Evolutionary conservation across 2,329 filamentous ascomycete species (phyloP).

Genomic region (Pleoardoris graminearum): DNA sequence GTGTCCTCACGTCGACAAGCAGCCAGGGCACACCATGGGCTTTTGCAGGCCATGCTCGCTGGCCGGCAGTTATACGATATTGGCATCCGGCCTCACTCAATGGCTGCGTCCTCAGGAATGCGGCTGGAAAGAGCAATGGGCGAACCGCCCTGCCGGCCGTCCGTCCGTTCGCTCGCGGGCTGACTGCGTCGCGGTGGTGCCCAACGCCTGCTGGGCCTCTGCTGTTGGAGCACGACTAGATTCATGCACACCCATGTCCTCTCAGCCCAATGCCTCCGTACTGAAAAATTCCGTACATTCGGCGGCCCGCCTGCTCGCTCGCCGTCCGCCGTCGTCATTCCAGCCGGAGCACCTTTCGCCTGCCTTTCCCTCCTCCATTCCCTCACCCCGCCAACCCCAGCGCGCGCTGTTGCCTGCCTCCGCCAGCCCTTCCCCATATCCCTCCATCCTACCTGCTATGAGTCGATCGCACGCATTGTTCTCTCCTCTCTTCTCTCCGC

Average conservation of each 20-base stretch:
- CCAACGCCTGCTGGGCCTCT: constrained; percentile 5
- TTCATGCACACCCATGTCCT: constrained; percentile 10
- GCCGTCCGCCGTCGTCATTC: constrained; percentile 8
- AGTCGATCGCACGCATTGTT: constrained; percentile 3
- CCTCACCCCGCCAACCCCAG: constrained; percentile 4
- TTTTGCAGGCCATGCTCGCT: background rate
- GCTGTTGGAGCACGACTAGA: constrained; percentile 6
- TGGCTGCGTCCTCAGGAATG: background rate
- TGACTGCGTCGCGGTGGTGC: background rate
- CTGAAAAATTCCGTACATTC: constrained; percentile 10
- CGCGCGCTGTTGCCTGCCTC: background rate
- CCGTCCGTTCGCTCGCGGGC: background rate
- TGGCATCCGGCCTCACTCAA: too few relatives aligned
- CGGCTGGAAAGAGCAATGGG: too few relatives aligned
- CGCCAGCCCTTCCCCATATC: background rate
- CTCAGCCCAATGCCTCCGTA: constrained; percentile 11
- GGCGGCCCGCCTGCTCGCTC: constrained; percentile 6
- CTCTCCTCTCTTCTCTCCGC: constrained; percentile 6
- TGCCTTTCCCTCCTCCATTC: background rate
- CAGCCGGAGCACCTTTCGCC: constrained; percentile 3
- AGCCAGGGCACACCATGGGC: background rate
- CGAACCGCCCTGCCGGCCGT: constrained; percentile 1
- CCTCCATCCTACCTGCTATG: constrained; percentile 4
- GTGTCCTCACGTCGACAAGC: too few relatives aligned
- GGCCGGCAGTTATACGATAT: background rate